Evolutionary conservation across 371 early-diverging fungal species (phyloP), one percentile per base, ranked within the genome.

Genomic region (Dinochytrium kinnereticum): DNA sequence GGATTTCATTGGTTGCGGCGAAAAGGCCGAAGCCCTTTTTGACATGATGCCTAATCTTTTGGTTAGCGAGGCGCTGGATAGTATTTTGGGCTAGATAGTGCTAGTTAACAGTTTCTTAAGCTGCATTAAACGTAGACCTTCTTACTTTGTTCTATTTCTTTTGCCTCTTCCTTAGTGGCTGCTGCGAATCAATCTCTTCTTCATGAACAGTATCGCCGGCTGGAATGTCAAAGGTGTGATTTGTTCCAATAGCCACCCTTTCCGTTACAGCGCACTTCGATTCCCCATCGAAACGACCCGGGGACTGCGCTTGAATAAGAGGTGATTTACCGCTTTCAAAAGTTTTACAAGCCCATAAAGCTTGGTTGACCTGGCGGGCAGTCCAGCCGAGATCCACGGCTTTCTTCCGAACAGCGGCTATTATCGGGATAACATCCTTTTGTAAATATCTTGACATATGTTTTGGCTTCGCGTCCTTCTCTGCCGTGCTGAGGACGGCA

Each of bases 331-430:
- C 19, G 19, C 19, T 19, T 19, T 44, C 13, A 44, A 44, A 44
- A 61, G 26, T 36, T 7, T 17, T 19, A 37, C 36, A 61, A 2
- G 61, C 37, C 61, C 61, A 61, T 7, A 28, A 37, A 7, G 61
- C 61, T 26, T 34, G 7, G 3, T 7, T 10, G 7, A 61, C 61
- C 34, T 61, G 3, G 19, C 61, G 7, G 34, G 36, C 61, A 10
- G 36, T 28, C 61, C 61, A 61, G 30, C 61, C 61, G 10, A 61
- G 61, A 10, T 28, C 61, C 36, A 5, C 13, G 28, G 61, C 61
- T 24, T 61, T 61, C 36, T 5, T 36, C 36, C 36, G 61, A 37
- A 61, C 13, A 10, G 13, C 36, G 5, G 34, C 3, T 2, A 61
- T 37, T 2, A 61, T 36, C 3, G 3, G 7, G 13, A 3, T 61